Evolutionary conservation across 129 eudicot genomes (phyloP), one percentile per base, ranked within the genome.

Genomic region (Ambrosia trifida): DNA sequence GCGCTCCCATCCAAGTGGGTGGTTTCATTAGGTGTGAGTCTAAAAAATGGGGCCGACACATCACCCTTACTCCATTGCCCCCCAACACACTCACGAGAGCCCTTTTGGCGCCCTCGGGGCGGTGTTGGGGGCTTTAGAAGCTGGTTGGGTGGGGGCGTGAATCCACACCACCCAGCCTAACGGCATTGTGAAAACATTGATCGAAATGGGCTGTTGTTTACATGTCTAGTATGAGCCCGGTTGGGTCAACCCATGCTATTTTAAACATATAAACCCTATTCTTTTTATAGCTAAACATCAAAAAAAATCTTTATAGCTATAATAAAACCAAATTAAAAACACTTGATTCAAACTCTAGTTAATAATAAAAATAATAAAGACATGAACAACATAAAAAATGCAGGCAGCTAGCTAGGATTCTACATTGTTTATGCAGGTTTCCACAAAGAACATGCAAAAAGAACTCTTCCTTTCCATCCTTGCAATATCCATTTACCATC

Each of bases 401-500:
- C 70, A 59, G 10, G 54, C 75, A 58, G 14, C 66, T 17, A 58
- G 12, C 66, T 17, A 18, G 67, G 50, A 18, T 59, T 68, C 52
- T 2, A 56, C 76, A 28, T 38, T 8, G 9, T 18, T 70, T 71
- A 78, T 12, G 77, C 82, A 13, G 86, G 86, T 68, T 77, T 82
- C 86, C 83, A 78, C 28, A 79, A 62, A 11, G 83, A 82, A 56
- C 43, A n/a, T 69, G 83, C 83, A 64, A 38, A 78, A 11, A 82
- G 73, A 59, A 77, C 75, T 72, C 85, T 63, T 18, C 83, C 81
- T 31, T 84, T 84, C 89, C 86, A 81, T 64, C 89, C 83, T 72
- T 84, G 88, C 20, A 87, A 72, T 77, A 87, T 53, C 89, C 90
- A 87, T 64, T 82, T 75, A 9, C 90, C 77, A 68, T 84, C 89